A percentile compares a stretch with the other conserved stretches of the same genome.
Evolutionary conservation across 768 basidiomycete species (phyloP).

Genomic region (Cyathus striatus): DNA sequence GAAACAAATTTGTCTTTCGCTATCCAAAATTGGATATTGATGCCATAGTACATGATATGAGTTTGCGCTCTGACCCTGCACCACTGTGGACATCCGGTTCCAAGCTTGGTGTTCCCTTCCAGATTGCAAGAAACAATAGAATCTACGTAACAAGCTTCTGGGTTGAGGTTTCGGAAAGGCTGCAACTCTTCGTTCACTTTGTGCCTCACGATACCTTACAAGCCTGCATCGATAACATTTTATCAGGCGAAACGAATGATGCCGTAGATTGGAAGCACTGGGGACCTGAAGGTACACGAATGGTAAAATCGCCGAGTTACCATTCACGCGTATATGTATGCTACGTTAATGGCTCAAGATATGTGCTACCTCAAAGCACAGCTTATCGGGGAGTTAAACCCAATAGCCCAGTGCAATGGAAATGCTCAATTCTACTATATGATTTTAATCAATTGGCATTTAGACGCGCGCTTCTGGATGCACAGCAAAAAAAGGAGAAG

Average conservation of each 20-base stretch:
- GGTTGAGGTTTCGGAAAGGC: slow-evolving; percentile 19
- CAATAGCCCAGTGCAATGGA: too few species aligned
- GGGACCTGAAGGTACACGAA: slow-evolving; percentile 44
- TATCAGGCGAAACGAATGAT: slow-evolving; percentile 10
- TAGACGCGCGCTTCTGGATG: slow-evolving; percentile 14
- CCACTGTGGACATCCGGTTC: slow-evolving; percentile 35
- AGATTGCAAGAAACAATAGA: slow-evolving; percentile 31
- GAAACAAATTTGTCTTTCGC: slow-evolving; percentile 31
- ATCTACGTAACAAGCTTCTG: slow-evolving; percentile 43
- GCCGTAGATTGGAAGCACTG: slow-evolving; percentile 52
- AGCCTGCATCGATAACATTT: slow-evolving; percentile 23
- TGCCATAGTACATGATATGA: slow-evolving; percentile 24
- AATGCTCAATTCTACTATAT: slow-evolving; percentile 23
- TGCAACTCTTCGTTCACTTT: slow-evolving; percentile 33
- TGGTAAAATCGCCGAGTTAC: slow-evolving; percentile 25
- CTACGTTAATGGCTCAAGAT: slow-evolving; percentile 48
- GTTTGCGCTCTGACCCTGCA: slow-evolving; percentile 52
- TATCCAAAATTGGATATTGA: slow-evolving; percentile 30
- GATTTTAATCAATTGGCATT: slow-evolving; percentile 48
- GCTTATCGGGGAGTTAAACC: too few species aligned
- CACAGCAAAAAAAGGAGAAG: slow-evolving; percentile 5
- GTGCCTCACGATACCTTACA: slow-evolving; percentile 34
- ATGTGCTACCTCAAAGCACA: slow-evolving; percentile 22
- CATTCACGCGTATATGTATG: slow-evolving; percentile 51
- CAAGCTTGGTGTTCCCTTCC: slow-evolving; percentile 39